Conservation (phyloP, 163 green algal species). For the Chloromonas sp. region DNA sequence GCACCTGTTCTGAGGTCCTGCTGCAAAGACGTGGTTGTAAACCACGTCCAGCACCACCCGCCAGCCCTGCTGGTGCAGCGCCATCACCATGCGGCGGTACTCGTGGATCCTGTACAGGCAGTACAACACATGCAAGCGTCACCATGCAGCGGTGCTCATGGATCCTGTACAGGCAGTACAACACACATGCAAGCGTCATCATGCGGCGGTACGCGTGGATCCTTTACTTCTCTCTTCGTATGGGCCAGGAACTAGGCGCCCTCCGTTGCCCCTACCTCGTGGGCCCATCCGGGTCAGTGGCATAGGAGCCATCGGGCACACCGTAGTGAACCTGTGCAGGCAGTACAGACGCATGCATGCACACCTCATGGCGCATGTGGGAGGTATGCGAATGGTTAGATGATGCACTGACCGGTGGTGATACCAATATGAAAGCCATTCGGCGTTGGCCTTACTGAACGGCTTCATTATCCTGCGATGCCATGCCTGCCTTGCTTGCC, state of each 20-base stretch:
- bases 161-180: conserved; percentile 31
- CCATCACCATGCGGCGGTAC: conserved; percentile 76
- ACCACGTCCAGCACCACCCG: conserved; percentile 84
- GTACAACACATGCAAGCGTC: conserved; percentile 5
- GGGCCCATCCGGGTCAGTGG: conserved; percentile 63
- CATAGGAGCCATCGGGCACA: conserved; percentile 77
- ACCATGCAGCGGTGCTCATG: conserved; percentile 81
- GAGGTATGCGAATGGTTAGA: not conserved
- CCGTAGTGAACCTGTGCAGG: conserved; percentile 57
- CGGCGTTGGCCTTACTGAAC: no score
- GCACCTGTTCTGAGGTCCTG: conserved; percentile 35
- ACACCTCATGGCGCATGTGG: conserved; percentile 1
- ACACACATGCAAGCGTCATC: conserved; percentile 37
- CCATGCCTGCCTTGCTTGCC: no score
- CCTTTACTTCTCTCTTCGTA: conserved; percentile 9
- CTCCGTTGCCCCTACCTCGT: not conserved
- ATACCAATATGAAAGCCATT: no score
- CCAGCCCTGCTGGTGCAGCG: conserved; percentile 56
- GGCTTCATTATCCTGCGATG: no score
- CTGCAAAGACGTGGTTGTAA: conserved; percentile 85
- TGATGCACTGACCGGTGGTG: no score
- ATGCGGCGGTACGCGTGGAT: conserved; percentile 76
- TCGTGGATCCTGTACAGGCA: conserved; percentile 52
- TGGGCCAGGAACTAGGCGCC: no score
- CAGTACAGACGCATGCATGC: conserved; percentile 4